Conservation (phyloP, 495 filamentous ascomycete genomes). For the Aspergillus taichungensis region DNA sequence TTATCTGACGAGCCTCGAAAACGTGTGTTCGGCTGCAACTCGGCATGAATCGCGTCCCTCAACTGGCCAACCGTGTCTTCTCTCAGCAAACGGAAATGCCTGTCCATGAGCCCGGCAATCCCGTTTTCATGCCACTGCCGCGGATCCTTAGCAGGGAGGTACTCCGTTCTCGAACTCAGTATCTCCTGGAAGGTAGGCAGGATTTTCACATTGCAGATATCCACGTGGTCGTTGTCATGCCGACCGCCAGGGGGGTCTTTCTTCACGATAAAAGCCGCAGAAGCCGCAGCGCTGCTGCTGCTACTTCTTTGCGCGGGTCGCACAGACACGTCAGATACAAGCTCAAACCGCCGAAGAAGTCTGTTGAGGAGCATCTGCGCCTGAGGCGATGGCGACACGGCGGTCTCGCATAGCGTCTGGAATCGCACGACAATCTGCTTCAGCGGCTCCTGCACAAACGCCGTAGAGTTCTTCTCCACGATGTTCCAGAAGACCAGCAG, state of each 20-base stretch:
- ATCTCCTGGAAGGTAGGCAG: conserved; percentile 59
- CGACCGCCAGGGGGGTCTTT: conserved; percentile 37
- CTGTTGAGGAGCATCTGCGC: conserved; percentile 9
- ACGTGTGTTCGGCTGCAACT: background rate
- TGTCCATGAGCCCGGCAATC: conserved; percentile 53
- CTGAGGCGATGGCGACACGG: background rate
- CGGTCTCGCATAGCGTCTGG: too few species aligned
- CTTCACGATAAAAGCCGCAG: conserved; percentile 29
- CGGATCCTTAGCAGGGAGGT: conserved; percentile 47
- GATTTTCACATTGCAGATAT: conserved; percentile 52
- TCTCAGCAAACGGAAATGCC: conserved; percentile 49
- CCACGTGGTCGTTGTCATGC: conserved; percentile 58
- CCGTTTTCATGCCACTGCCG: conserved; percentile 47
- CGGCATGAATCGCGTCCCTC: conserved; percentile 20
- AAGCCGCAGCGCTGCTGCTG: conserved; percentile 14
- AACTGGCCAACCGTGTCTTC: conserved; percentile 33
- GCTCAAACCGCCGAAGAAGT: conserved; percentile 24
- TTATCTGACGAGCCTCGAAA: background rate
- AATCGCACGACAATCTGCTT: conserved; percentile 8
- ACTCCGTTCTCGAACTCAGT: conserved; percentile 39
- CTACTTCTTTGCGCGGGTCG: conserved; percentile 9
- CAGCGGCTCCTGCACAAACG: conserved; percentile 19
- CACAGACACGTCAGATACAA: conserved; percentile 24
- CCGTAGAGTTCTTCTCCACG: conserved; percentile 22
- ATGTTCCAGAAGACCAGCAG: conserved; percentile 19